phyloP scores from a whole-genome alignment of 352 stramenopile species.

The Lagenidium giganteum region DNA sequence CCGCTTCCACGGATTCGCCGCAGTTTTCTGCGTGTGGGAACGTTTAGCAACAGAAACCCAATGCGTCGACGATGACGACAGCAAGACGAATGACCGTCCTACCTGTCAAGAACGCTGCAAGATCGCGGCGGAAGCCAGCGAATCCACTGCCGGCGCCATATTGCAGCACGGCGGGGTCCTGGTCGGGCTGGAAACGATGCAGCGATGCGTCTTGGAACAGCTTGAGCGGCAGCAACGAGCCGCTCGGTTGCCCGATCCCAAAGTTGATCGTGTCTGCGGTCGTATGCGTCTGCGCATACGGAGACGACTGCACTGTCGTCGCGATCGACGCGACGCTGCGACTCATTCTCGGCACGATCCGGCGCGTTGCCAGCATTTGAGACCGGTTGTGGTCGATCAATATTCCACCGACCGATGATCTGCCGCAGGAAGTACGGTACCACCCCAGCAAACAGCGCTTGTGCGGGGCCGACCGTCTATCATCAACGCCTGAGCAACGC shows the following conservation, averaged over 20 bases:
- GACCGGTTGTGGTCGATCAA: too few relatives aligned
- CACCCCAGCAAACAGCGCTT: too few relatives aligned
- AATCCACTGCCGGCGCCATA: constrained; percentile 76
- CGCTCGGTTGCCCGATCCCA: constrained; percentile 71
- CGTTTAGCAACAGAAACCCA: too few relatives aligned
- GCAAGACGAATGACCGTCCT: too few relatives aligned
- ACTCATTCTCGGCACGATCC: too few relatives aligned
- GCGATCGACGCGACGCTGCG: too few relatives aligned
- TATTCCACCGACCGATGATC: too few relatives aligned
- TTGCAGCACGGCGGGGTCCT: constrained; percentile 63
- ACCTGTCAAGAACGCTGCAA: constrained; percentile 62
- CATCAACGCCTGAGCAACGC: too few relatives aligned
- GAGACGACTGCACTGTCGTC: constrained; percentile 43
- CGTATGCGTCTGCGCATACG: constrained; percentile 64
- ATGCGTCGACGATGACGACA: too few relatives aligned
- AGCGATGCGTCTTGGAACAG: constrained; percentile 45
- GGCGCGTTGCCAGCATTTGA: too few relatives aligned
- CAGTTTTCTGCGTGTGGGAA: constrained; percentile 24
- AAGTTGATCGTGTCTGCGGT: constrained; percentile 74
- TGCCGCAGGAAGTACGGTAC: too few relatives aligned
- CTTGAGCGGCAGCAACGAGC: constrained; percentile 66
- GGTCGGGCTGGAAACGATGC: constrained; percentile 37
- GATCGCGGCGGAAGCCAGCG: constrained; percentile 48
- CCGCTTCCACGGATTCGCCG: constrained; percentile 22
- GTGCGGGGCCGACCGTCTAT: too few relatives aligned